Evolutionary conservation across 2,329 filamentous ascomycete species (phyloP).

Genomic region (Conoideocrella luteorostrata): DNA sequence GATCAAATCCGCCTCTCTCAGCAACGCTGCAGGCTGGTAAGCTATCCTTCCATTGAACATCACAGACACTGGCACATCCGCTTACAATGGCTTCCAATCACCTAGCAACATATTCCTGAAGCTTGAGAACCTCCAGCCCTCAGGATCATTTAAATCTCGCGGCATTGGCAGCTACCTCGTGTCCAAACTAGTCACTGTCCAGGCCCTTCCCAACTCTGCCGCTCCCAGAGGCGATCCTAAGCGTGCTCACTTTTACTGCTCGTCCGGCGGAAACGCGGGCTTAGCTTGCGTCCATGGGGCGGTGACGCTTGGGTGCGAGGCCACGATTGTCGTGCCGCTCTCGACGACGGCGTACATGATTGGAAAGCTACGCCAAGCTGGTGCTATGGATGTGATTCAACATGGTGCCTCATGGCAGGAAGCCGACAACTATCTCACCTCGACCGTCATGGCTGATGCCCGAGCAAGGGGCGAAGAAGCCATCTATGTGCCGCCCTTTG

Average conservation of each 20-base stretch:
- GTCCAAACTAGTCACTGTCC: slow-evolving; percentile 25
- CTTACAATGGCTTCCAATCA: neutral
- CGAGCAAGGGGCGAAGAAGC: slow-evolving; percentile 26
- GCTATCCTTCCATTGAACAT: neutral
- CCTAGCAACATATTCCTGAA: slow-evolving; percentile 70
- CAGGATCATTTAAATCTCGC: slow-evolving; percentile 76
- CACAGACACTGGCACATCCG: neutral
- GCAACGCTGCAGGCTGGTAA: slow-evolving; percentile 15
- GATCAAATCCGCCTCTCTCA: slow-evolving; percentile 48
- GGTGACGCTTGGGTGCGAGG: slow-evolving; percentile 49
- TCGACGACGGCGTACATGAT: slow-evolving; percentile 63
- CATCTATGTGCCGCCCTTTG: slow-evolving; percentile 62
- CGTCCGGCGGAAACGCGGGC: slow-evolving; percentile 73
- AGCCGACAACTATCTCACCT: slow-evolving; percentile 59
- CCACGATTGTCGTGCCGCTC: slow-evolving; percentile 66
- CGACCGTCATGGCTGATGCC: slow-evolving; percentile 37
- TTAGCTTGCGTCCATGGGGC: slow-evolving; percentile 72
- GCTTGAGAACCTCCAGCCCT: slow-evolving; percentile 74
- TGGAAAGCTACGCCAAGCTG: slow-evolving; percentile 56
- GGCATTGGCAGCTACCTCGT: slow-evolving; percentile 68
- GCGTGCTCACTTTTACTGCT: slow-evolving; percentile 60
- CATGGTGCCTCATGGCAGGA: slow-evolving; percentile 61
- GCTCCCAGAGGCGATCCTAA: slow-evolving; percentile 7
- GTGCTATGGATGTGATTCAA: slow-evolving; percentile 56
- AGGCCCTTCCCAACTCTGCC: slow-evolving; percentile 3